Conservation (phyloP, 1,284 basidiomycete species). For the Melampsora americana region DNA sequence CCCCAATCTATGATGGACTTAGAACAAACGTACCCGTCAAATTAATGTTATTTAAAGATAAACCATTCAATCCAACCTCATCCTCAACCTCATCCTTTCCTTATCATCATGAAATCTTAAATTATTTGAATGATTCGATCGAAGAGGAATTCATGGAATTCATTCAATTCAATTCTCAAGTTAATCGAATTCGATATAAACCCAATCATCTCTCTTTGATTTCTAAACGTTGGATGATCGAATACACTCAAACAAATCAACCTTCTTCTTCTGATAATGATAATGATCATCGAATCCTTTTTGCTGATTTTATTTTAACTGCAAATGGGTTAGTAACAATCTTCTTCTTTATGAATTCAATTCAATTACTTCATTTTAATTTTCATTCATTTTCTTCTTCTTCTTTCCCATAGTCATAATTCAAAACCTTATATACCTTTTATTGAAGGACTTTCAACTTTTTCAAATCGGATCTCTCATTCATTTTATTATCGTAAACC, state of each 20-base stretch:
- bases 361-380: constrained; percentile 2
- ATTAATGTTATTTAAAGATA: constrained; percentile 51
- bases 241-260: neutral
- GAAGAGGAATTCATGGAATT: neutral
- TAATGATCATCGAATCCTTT: neutral
- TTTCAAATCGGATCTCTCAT: constrained; percentile 21
- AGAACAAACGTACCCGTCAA: constrained; percentile 52
- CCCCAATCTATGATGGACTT: constrained; percentile 53
- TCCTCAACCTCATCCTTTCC: constrained; percentile 50
- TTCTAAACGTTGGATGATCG: neutral
- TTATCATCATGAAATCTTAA: constrained; percentile 46
- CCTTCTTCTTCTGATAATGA: too few species aligned
- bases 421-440: constrained; percentile 49
- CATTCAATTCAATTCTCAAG: constrained; percentile 46
- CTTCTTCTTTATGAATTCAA: neutral
- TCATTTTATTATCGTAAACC: constrained; percentile 15
- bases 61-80: constrained; percentile 44
- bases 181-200: constrained; percentile 42
- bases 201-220: neutral
- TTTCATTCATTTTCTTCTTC: constrained; percentile 48
- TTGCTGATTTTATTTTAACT: constrained; percentile 27
- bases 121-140: constrained; percentile 46
- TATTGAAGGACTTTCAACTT: constrained; percentile 47
- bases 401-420: constrained; percentile 47
- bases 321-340: constrained; percentile 18